A percentile compares a stretch with the other conserved stretches of the same genome.
phyloP scores from a whole-genome alignment of 1,284 basidiomycete species.

The Taiwanofungus camphoratus region DNA sequence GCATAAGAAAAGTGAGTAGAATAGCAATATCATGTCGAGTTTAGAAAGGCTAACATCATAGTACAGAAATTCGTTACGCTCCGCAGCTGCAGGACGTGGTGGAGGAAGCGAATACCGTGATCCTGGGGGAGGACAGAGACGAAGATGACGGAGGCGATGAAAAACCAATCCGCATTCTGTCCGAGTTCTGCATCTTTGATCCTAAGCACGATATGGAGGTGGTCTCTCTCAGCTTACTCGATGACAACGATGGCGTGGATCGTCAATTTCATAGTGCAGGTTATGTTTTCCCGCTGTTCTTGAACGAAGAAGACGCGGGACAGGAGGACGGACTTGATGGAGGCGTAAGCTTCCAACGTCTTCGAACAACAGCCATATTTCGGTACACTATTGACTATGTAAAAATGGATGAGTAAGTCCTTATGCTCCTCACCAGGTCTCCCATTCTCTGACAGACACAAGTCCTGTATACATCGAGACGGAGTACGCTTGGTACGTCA shows the following conservation, averaged over 20 bases:
- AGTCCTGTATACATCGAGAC: slow-evolving; percentile 64
- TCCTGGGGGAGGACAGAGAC: slow-evolving; percentile 30
- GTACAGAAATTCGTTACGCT: slow-evolving; percentile 12
- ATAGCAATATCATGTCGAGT: background rate
- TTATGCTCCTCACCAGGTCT: slow-evolving; percentile 3
- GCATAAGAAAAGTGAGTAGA: background rate
- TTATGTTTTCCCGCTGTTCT: slow-evolving; percentile 26
- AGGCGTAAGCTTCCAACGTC: slow-evolving; percentile 21
- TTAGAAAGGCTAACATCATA: background rate
- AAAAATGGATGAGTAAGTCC: slow-evolving; percentile 32
- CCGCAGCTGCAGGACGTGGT: slow-evolving; percentile 25
- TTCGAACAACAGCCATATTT: slow-evolving; percentile 32
- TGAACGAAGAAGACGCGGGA: slow-evolving; percentile 38
- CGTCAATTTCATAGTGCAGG: slow-evolving; percentile 33
- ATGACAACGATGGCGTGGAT: slow-evolving; percentile 7
- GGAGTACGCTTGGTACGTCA: slow-evolving; percentile 51
- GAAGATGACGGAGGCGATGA: slow-evolving; percentile 17
- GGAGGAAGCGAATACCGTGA: slow-evolving; percentile 26
- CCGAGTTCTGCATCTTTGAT: slow-evolving; percentile 38
- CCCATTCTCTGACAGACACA: background rate
- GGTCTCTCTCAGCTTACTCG: slow-evolving; percentile 29
- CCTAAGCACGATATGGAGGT: slow-evolving; percentile 20
- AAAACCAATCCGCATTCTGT: slow-evolving; percentile 33
- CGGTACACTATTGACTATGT: slow-evolving; percentile 32
- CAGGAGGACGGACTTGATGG: slow-evolving; percentile 35